Percentiles rank a stretch among this genome's conserved stretches.
These are phyloP conservation scores for Diutina rugosa DNA, from an alignment of 1,139 yeast genomes.

Conservation along the genomic window DNA sequence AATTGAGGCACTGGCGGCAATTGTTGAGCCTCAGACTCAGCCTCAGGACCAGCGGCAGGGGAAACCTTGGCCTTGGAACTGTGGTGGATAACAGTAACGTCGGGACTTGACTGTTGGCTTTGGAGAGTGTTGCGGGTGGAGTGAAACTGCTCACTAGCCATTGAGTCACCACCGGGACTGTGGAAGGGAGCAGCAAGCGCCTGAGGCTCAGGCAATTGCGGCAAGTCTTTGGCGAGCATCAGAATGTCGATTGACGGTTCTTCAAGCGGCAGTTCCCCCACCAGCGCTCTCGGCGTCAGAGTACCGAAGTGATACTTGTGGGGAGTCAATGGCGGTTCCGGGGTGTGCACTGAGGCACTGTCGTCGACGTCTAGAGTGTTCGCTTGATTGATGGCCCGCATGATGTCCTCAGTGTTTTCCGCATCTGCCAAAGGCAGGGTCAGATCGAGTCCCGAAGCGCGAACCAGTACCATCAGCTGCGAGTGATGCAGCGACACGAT, in stretches of 20 bases:
- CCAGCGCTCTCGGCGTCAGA: constrained; percentile 3
- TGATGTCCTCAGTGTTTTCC: constrained; percentile 21
- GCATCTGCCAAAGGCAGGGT: neutral
- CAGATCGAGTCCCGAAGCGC: neutral
- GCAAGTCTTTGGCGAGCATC: neutral
- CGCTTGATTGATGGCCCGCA: constrained; percentile 30
- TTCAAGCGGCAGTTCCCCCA: neutral
- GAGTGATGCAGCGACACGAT: neutral
- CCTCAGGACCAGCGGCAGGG: neutral
- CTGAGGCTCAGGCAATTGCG: neutral
- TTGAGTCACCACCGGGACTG: neutral
- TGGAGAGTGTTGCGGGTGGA: neutral
- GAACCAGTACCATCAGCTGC: neutral
- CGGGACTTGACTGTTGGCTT: neutral
- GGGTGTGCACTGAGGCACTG: neutral
- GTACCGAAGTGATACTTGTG: constrained; percentile 10
- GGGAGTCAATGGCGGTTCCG: neutral
- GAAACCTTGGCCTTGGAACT: neutral
- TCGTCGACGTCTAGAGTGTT: constrained; percentile 20
- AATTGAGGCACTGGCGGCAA: neutral
- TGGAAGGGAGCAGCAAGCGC: neutral
- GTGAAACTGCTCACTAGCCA: neutral
- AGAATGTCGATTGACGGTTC: neutral
- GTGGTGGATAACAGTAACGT: neutral
- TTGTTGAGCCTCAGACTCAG: neutral